A percentile compares a stretch with the other conserved stretches of the same genome.
phyloP scores from a whole-genome alignment of 768 basidiomycete species.

The Leucocoprinus sp. region DNA sequence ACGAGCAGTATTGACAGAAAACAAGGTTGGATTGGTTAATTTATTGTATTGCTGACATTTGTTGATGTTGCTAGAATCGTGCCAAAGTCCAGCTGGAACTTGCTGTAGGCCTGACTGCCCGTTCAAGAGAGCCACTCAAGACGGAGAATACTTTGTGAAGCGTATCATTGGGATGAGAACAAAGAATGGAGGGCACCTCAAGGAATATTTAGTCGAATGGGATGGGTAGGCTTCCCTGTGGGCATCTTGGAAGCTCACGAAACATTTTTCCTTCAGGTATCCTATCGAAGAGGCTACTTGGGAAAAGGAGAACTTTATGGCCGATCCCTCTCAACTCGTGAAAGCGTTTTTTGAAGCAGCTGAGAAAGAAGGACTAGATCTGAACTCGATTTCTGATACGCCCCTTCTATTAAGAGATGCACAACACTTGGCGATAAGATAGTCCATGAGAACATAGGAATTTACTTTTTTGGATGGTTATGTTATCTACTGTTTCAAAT shows the following conservation, averaged over 20 bases:
- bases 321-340: slow-evolving; percentile 22
- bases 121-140: slow-evolving; percentile 3
- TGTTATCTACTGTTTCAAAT: background rate
- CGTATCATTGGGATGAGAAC: slow-evolving; percentile 23
- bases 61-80: background rate
- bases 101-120: slow-evolving; percentile 24
- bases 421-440: slow-evolving; percentile 14
- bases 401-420: slow-evolving; percentile 25
- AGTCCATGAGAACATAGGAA: background rate
- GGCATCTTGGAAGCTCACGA: background rate
- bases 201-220: slow-evolving; percentile 28
- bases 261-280: slow-evolving; percentile 19
- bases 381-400: slow-evolving; percentile 16
- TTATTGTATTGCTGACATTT: background rate
- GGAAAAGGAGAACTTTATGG: slow-evolving; percentile 24
- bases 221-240: slow-evolving; percentile 22
- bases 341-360: slow-evolving; percentile 21
- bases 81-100: background rate
- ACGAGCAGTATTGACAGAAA: background rate
- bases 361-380: slow-evolving; percentile 17
- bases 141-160: slow-evolving; percentile 22
- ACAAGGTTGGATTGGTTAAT: background rate
- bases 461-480: slow-evolving; percentile 7
- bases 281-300: slow-evolving; percentile 25
- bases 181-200: slow-evolving; percentile 14